Evolutionary conservation across 83 land plant species (phyloP).

Genomic region (Picea mariana): DNA sequence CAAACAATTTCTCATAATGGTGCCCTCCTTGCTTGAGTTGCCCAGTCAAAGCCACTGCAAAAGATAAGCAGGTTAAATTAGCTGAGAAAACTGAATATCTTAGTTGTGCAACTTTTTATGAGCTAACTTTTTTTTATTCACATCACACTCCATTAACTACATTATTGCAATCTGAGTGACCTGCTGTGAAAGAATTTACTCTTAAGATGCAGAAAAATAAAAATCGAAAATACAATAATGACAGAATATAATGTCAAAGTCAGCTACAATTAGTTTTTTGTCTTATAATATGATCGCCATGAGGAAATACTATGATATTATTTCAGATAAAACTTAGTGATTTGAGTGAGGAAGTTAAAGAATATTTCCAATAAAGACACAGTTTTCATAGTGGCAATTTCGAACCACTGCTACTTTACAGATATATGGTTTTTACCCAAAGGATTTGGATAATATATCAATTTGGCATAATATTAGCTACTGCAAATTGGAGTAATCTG

Average conservation of each 20-base stretch:
- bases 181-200: not conserved
- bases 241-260: not conserved
- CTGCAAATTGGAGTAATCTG: too few relatives aligned
- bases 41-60: conserved; percentile 5
- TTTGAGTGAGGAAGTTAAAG: not conserved
- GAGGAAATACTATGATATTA: not conserved
- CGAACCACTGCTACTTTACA: too few relatives aligned
- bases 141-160: too few relatives aligned
- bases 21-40: conserved; percentile 31
- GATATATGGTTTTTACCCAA: too few relatives aligned
- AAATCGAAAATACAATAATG: not conserved
- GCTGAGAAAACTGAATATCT: too few relatives aligned
- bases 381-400: not conserved
- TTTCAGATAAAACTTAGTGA: not conserved
- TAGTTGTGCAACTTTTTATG: too few relatives aligned
- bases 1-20: conserved; percentile 48
- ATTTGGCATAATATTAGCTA: too few relatives aligned
- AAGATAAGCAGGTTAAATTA: too few relatives aligned
- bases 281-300: not conserved
- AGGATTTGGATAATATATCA: too few relatives aligned
- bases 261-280: not conserved
- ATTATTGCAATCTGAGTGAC: not conserved
- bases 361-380: not conserved
- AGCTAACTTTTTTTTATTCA: too few relatives aligned
- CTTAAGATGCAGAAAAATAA: not conserved